A percentile compares a stretch with the other conserved stretches of the same genome.
Conservation (phyloP, 495 filamentous ascomycete genomes). For the Margaritispora aquatica region DNA sequence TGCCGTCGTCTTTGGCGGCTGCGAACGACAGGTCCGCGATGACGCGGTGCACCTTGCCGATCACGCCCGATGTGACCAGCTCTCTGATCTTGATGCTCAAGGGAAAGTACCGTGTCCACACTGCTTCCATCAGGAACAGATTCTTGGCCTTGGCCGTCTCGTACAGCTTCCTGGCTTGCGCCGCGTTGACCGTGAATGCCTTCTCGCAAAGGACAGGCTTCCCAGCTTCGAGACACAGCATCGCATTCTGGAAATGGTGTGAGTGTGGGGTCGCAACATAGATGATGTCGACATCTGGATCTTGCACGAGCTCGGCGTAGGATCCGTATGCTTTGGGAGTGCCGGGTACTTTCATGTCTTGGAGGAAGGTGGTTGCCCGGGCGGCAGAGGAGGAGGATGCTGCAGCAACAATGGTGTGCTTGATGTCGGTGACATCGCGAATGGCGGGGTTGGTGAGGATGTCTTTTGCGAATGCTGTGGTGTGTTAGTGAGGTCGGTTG, state of each 20-base stretch:
- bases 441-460: constrained; percentile 70
- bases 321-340: constrained; percentile 71
- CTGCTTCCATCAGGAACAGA: constrained; percentile 94
- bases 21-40: constrained; percentile 60
- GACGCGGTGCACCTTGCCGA: constrained; percentile 74
- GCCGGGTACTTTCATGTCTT: constrained; percentile 54
- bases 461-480: constrained; percentile 70
- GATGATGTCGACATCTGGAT: constrained; percentile 68
- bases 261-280: constrained; percentile 94
- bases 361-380: constrained; percentile 67
- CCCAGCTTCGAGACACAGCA: constrained; percentile 60
- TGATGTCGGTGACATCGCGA: constrained; percentile 66
- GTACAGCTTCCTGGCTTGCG: constrained; percentile 68
- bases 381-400: constrained; percentile 70
- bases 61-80: constrained; percentile 45
- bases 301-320: constrained; percentile 59
- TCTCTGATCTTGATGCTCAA: constrained; percentile 62
- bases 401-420: constrained; percentile 72
- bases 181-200: constrained; percentile 83
- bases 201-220: constrained; percentile 94
- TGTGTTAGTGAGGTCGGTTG: background rate
- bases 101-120: constrained; percentile 94
- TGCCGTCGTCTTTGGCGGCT: constrained; percentile 25
- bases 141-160: constrained; percentile 70
- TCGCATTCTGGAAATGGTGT: constrained; percentile 90